phyloP scores from a whole-genome alignment of 2,329 filamentous ascomycete genomes.

The Aphanocladium album region DNA sequence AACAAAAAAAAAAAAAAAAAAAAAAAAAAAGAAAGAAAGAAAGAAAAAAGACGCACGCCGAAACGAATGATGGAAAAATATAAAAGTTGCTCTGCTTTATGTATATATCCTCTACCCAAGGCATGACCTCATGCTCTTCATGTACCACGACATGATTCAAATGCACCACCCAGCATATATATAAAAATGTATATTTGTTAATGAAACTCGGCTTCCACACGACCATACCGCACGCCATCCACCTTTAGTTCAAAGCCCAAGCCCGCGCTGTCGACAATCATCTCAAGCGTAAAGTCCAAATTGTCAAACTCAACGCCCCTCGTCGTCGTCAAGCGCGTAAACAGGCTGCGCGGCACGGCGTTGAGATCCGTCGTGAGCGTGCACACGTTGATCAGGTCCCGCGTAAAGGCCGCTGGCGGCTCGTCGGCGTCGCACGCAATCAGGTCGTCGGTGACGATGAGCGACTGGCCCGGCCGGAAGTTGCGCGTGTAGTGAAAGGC shows the following conservation, averaged over 20 bases:
- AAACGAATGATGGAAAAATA: too few relatives aligned
- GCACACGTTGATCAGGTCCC: constrained; percentile 66
- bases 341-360: constrained; percentile 67
- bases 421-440: constrained; percentile 69
- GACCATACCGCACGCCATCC: constrained; percentile 70
- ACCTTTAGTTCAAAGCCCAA: constrained; percentile 75
- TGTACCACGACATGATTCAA: neutral
- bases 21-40: too few relatives aligned
- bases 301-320: constrained; percentile 78
- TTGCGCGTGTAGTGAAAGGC: constrained; percentile 84
- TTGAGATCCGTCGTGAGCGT: constrained; percentile 76
- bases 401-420: constrained; percentile 55
- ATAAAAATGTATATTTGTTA: constrained; percentile 24
- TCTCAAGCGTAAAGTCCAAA: constrained; percentile 75
- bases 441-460: constrained; percentile 74
- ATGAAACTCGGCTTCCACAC: constrained; percentile 74
- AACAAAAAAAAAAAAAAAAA: too few relatives aligned
- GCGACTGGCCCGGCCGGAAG: constrained; percentile 71
- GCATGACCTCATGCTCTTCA: neutral
- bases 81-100: too few relatives aligned
- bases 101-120: too few relatives aligned
- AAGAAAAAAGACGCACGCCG: too few relatives aligned
- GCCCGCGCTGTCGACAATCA: constrained; percentile 75
- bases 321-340: constrained; percentile 72
- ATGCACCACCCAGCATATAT: neutral